phyloP scores from a whole-genome alignment of 345 rosid species.

The Dovyalis caffra region DNA sequence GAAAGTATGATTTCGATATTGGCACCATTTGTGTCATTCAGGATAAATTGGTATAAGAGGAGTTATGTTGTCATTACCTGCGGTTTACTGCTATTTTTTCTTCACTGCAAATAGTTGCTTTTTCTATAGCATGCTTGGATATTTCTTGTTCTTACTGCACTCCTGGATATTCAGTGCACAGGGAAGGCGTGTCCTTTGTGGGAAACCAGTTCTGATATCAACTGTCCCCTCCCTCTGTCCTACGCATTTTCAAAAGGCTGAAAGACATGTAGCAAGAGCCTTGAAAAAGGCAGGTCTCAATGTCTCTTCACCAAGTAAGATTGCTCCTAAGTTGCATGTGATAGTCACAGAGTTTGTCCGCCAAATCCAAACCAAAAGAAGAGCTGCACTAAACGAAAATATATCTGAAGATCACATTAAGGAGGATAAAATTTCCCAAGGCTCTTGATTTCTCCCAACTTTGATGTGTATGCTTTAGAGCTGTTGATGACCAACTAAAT shows the following conservation, averaged over 20 bases:
- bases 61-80: neutral
- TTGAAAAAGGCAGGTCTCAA: slow-evolving; percentile 59
- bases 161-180: slow-evolving; percentile 38
- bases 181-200: slow-evolving; percentile 52
- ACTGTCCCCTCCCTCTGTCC: slow-evolving; percentile 49
- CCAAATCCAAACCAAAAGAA: slow-evolving; percentile 59
- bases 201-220: slow-evolving; percentile 52
- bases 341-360: slow-evolving; percentile 50
- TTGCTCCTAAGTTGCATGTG: slow-evolving; percentile 61
- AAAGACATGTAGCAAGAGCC: slow-evolving; percentile 46
- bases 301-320: slow-evolving; percentile 45
- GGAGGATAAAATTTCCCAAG: slow-evolving; percentile 31
- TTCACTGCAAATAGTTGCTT: neutral
- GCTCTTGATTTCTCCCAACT: neutral
- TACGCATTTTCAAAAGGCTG: slow-evolving; percentile 50
- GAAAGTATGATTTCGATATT: neutral
- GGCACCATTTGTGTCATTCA: no score
- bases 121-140: neutral
- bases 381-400: slow-evolving; percentile 35
- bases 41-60: neutral
- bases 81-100: neutral
- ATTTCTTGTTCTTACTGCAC: neutral
- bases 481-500: neutral
- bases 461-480: neutral
- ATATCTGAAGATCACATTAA: slow-evolving; percentile 25